A percentile compares a stretch with the other conserved stretches of the same genome.
These are phyloP conservation scores for Colletotrichum aenigma DNA, from an alignment of 2,329 filamentous ascomycete species.

Conservation along the genomic window DNA sequence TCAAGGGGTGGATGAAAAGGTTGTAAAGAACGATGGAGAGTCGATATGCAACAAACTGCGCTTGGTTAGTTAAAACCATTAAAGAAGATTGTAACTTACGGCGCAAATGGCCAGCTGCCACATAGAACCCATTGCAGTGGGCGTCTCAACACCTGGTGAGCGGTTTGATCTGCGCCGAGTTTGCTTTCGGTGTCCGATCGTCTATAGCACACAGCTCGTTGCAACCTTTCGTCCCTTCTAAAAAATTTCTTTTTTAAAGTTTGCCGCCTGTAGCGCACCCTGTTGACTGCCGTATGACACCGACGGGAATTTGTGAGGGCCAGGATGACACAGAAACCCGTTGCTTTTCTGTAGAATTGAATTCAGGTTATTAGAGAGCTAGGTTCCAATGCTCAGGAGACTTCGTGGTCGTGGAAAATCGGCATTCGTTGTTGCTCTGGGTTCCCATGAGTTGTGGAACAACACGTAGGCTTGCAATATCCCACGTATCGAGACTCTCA, in stretches of 20 bases:
- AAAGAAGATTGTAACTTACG: not conserved
- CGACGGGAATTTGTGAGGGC: not conserved
- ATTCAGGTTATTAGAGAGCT: not conserved
- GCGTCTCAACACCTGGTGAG: not conserved
- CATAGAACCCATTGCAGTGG: not conserved
- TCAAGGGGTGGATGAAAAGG: not conserved
- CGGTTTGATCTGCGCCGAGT: not conserved
- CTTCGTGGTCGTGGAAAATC: not conserved
- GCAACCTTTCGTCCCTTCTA: rapidly evolving
- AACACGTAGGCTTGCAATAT: not conserved
- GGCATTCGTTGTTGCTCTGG: not conserved
- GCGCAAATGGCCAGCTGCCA: not conserved
- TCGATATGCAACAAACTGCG: not conserved
- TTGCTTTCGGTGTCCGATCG: not conserved
- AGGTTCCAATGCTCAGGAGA: not conserved
- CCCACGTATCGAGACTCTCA: not conserved
- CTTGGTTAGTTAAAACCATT: not conserved
- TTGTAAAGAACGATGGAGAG: not conserved
- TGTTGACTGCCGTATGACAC: not conserved
- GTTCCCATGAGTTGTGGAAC: not conserved
- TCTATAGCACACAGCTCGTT: not conserved
- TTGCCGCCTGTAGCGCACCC: not conserved
- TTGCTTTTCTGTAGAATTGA: not conserved
- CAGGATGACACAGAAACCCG: not conserved
- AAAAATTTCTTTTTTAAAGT: not conserved